phyloP scores from a whole-genome alignment of 768 basidiomycete genomes.

The Trametes gibbosa region DNA sequence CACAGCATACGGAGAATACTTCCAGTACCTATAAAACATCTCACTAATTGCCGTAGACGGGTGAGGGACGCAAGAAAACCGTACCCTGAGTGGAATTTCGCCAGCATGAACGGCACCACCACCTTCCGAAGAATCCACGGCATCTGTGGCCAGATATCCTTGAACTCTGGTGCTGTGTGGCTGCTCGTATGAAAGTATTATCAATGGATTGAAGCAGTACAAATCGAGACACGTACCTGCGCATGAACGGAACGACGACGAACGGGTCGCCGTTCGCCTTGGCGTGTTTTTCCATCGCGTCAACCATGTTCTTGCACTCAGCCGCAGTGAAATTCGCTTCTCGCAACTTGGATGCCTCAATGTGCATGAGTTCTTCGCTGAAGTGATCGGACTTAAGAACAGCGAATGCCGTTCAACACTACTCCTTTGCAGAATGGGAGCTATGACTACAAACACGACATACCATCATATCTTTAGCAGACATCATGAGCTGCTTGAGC shows the following conservation, averaged over 20 bases:
- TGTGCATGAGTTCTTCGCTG: constrained; percentile 37
- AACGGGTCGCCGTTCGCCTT: constrained; percentile 36
- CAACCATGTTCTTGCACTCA: constrained; percentile 31
- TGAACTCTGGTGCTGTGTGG: constrained; percentile 39
- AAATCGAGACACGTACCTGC: constrained; percentile 27
- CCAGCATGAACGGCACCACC: constrained; percentile 36
- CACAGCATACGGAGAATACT: constrained; percentile 35
- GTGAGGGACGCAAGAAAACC: neutral
- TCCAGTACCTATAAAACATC: constrained; percentile 33
- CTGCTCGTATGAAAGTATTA: constrained; percentile 18
- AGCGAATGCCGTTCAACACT: too few relatives aligned
- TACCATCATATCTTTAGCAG: constrained; percentile 33
- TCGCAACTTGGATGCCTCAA: constrained; percentile 32
- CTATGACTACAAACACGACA: constrained; percentile 7
- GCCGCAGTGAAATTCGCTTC: constrained; percentile 24
- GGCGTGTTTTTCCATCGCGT: constrained; percentile 30
- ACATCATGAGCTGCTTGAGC: constrained; percentile 30
- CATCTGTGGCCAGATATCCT: constrained; percentile 37
- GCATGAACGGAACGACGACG: constrained; percentile 36
- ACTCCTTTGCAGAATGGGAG: too few relatives aligned
- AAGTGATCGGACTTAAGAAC: constrained; percentile 34
- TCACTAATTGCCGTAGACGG: neutral
- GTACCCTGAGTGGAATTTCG: constrained; percentile 36
- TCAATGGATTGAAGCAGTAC: neutral
- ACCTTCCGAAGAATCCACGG: constrained; percentile 39